Conservation (phyloP, 2,329 filamentous ascomycete species). For the Aciculosporium take region DNA sequence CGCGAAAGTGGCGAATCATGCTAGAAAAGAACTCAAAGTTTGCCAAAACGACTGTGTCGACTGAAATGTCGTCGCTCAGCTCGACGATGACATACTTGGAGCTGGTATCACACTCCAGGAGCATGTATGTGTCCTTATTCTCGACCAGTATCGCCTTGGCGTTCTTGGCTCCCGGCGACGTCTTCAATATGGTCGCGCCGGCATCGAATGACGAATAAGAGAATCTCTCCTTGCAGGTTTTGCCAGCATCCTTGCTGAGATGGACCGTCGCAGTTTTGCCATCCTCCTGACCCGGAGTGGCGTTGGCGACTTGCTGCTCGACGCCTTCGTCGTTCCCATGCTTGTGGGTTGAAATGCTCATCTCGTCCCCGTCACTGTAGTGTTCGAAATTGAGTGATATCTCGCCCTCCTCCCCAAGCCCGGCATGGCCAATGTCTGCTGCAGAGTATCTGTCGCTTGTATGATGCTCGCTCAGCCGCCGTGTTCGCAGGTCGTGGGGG, state of each 20-base stretch:
- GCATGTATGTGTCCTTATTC: constrained; percentile 98
- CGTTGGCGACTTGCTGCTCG: constrained; percentile 21
- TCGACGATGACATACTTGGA: constrained; percentile 95
- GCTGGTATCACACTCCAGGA: constrained; percentile 71
- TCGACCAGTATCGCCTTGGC: constrained; percentile 80
- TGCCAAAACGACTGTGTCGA: constrained; percentile 92
- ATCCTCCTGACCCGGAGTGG: constrained; percentile 27
- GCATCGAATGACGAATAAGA: constrained; percentile 97
- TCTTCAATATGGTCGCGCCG: constrained; percentile 84
- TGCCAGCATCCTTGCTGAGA: constrained; percentile 83
- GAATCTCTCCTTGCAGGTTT: constrained; percentile 93
- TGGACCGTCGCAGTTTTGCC: constrained; percentile 38
- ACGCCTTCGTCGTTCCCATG: constrained; percentile 10
- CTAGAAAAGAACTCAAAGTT: constrained; percentile 99
- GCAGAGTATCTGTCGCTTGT: constrained; percentile 35
- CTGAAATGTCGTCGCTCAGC: constrained; percentile 70
- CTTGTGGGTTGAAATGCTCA: neutral
- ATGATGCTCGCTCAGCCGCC: constrained; percentile 39
- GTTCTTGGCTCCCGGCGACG: constrained; percentile 74
- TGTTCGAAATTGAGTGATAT: constrained; percentile 47
- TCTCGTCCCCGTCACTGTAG: constrained; percentile 13
- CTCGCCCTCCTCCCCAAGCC: constrained; percentile 75
- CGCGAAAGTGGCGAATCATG: constrained; percentile 79
- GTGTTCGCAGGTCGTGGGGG: constrained; percentile 48
- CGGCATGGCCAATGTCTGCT: constrained; percentile 57